Evolutionary conservation across 2,329 filamentous ascomycete species (phyloP), one percentile per base, ranked within the genome.

Genomic region (Colletotrichum sp.): DNA sequence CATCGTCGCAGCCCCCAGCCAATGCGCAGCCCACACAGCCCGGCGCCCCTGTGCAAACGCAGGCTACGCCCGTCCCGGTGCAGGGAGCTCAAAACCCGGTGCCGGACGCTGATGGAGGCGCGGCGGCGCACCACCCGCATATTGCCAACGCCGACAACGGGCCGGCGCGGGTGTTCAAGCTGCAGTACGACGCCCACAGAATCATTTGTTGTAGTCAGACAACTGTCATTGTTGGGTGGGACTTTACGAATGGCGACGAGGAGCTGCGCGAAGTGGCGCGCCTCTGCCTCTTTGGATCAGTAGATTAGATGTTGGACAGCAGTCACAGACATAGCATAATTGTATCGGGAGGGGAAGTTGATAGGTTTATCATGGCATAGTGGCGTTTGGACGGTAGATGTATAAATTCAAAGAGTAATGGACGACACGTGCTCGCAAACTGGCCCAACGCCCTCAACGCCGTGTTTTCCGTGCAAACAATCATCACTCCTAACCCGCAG

Each of bases 201-300:
- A 98, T 99, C 79, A 94, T 99, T 71, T 98, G 96, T 86, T 98
- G 96, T 83, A 97, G 95, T 78, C 96, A 99, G 84, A 95, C 97
- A 72, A 93, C 93, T 52, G 92, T 94, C 18, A 99, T 99, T 81
- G 95, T 99, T 1, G 97, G 96, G 0, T 99, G 97, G 97, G 97
- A 99, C 84, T 99, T 99, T 89, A 97, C 96, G 75, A 95, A 96
- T 79, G 94, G 92, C 6, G 96, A 99, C 79, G 85, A 90, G 71
- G 94, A 98, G 79, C 90, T 98, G 69, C 92, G 95, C 71, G 93
- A 95, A 82, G 95, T 94, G 8, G 92, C 92, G 78, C 90, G 91
- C 44, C 98, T 98, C 82, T 98, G 91, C 49, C 98, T 98, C 82
- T 98, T 98, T 83, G 92, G 89, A 69, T 89, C 90, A 4, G 87